A percentile compares a stretch with the other conserved stretches of the same genome.
Conservation (phyloP, 805 yeast genomes). For the Suhomyces canberraensis region DNA sequence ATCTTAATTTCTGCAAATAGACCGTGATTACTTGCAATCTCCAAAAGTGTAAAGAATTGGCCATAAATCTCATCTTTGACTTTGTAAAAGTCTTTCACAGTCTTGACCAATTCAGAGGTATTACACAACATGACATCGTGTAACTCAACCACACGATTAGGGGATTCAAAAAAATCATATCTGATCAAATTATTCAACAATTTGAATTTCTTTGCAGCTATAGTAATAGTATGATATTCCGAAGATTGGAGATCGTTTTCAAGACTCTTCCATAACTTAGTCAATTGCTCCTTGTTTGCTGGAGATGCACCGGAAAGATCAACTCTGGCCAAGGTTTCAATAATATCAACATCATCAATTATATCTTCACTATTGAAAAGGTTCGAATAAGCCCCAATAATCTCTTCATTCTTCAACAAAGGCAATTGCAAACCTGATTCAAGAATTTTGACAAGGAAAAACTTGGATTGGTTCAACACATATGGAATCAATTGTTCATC, state of each 20-base stretch:
- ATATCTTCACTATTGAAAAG: neutral
- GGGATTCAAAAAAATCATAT: conserved; percentile 9
- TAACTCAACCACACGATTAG: conserved; percentile 10
- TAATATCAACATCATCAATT: conserved; percentile 11
- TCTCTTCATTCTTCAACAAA: neutral
- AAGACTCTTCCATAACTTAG: conserved; percentile 16
- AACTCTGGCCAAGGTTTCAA: conserved; percentile 19
- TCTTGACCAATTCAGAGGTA: conserved; percentile 18
- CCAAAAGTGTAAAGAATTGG: conserved; percentile 17
- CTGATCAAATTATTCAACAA: conserved; percentile 23
- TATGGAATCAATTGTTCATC: neutral
- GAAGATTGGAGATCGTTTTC: conserved; percentile 15
- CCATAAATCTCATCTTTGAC: conserved; percentile 39
- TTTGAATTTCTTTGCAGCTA: conserved; percentile 20
- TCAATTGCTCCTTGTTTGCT: conserved; percentile 6
- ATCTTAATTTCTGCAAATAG: neutral
- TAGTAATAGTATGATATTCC: conserved; percentile 18
- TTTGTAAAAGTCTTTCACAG: conserved; percentile 39
- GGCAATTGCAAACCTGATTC: conserved; percentile 10
- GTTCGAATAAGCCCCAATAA: neutral
- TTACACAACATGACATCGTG: conserved; percentile 19
- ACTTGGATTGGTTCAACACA: neutral
- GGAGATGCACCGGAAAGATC: conserved; percentile 11
- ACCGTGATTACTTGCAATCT: conserved; percentile 2
- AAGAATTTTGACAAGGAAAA: conserved; percentile 11